Conservation (phyloP, 176 grass and related monocot species). For the Triticum monococcum region DNA sequence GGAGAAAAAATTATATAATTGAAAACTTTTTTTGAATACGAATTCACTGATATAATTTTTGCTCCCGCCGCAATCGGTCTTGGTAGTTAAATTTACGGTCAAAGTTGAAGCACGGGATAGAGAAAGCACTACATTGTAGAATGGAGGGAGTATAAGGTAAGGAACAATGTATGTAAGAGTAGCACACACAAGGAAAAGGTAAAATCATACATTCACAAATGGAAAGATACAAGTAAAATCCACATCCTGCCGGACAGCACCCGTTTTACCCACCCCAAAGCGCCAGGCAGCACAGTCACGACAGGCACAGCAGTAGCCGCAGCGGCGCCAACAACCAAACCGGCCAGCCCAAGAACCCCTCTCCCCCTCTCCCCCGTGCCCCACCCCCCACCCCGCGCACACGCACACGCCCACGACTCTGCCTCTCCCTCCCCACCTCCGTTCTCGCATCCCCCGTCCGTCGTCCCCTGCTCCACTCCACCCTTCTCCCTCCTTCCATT, state of each 20-base stretch:
- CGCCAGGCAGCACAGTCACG: not conserved
- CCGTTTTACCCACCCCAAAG: not conserved
- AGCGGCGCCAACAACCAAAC: slow-evolving; percentile 32
- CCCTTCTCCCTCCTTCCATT: no score
- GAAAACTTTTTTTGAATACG: no score
- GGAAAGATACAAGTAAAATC: not conserved
- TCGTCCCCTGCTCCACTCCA: no score
- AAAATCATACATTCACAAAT: not conserved
- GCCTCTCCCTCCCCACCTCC: not conserved
- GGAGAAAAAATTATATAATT: no score
- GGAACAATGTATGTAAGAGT: not conserved
- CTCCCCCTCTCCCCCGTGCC: not conserved
- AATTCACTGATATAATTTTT: no score
- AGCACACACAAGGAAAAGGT: not conserved
- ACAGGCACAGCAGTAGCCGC: not conserved
- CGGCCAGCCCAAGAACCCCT: slow-evolving; percentile 2
- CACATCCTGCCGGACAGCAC: not conserved
- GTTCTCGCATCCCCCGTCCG: not conserved
- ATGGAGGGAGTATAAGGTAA: no score
- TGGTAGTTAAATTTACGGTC: no score
- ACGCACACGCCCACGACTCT: not conserved
- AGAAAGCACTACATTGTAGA: no score
- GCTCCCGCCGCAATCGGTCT: no score
- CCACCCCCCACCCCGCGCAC: not conserved
- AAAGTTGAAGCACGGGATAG: no score